Evolutionary conservation across 768 basidiomycete species (phyloP), one percentile per base, ranked within the genome.

Genomic region (Russula virescens): DNA sequence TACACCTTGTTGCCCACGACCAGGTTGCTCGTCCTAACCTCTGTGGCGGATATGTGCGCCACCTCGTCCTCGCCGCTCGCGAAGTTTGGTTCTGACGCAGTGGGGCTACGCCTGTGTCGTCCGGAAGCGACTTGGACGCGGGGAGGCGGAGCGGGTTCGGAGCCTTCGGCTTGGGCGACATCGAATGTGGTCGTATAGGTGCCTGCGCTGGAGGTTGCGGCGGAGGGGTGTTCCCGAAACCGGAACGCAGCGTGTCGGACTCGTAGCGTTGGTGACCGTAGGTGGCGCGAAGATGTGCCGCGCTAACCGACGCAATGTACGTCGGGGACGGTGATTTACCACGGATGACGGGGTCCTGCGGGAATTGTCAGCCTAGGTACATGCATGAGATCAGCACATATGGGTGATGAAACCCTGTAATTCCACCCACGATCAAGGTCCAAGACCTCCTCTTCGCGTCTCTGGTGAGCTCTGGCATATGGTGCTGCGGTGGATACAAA

Each of bases 1-100:
- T 98, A 98, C 0, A 80, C 74, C 69, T 85, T 88, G 72, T 86
- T 89, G 78, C 95, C 95, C 35, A 70, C 68, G 5, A 64, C 50
- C 45, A 68, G 58, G 47, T 66, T 66, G 38, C 66, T 64, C 21
- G 64, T 62, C 28, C 46, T 63, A 14, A 61, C 63, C 35, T 66
- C 62, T 26, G 57, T 14, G 26, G 63, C 56, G 13, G 62, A 55
- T 13, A 50, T 47, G 19, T 67, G 58, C 9, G 64, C 61, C 3
- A 68, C 55, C 35, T 81, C 34, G 74, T 78, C n/a, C 78, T 81
- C 23, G 78, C 76, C 18, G 13, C 75, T 74, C 7, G 25, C 45
- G 28, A 23, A 35, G 16, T 28, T 16, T 31, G 16, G 21, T 59
- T 89, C 88, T 16, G 84, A 83, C 18, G 83, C 84, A 13, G 88